Evolutionary conservation across 495 filamentous ascomycete species (phyloP).

Genomic region (Rostrohypoxylon terebratum): DNA sequence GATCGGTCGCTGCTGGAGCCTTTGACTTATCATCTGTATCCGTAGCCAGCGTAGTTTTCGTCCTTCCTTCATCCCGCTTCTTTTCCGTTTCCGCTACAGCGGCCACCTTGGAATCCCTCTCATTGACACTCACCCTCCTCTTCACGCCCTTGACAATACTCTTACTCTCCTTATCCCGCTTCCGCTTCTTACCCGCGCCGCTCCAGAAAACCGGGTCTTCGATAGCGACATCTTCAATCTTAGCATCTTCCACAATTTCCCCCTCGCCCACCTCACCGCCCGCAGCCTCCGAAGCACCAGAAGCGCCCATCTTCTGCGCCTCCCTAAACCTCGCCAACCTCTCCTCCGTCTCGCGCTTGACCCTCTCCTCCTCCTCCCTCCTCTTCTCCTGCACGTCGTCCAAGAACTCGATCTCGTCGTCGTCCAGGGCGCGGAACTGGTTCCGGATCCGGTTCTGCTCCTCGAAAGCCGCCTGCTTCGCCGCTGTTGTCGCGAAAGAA

Average conservation of each 20-base stretch:
- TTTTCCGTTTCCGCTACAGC: background rate
- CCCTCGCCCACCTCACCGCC: conserved; percentile 41
- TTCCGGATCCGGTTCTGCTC: conserved; percentile 88
- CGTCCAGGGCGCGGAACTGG: conserved; percentile 93
- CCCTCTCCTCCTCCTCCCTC: conserved; percentile 75
- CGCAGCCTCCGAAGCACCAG: conserved; percentile 48
- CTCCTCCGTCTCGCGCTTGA: conserved; percentile 79
- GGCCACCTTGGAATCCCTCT: background rate
- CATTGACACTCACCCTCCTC: conserved; percentile 25
- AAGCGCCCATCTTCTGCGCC: conserved; percentile 62
- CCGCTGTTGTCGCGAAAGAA: conserved; percentile 64
- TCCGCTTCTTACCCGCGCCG: conserved; percentile 38
- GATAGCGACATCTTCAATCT: background rate
- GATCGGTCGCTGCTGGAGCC: conserved; percentile 5
- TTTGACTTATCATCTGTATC: background rate
- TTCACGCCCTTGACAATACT: conserved; percentile 36
- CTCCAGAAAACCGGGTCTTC: conserved; percentile 20
- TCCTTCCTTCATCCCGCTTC: background rate
- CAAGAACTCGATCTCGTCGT: conserved; percentile 93
- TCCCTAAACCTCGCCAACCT: conserved; percentile 76
- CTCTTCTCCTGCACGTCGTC: conserved; percentile 79
- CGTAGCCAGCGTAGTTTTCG: background rate
- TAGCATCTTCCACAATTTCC: conserved; percentile 14
- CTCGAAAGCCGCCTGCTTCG: conserved; percentile 96
- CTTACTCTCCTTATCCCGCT: conserved; percentile 38